Evolutionary conservation across 768 basidiomycete genomes (phyloP).

Genomic region (Harrya chromipes): DNA sequence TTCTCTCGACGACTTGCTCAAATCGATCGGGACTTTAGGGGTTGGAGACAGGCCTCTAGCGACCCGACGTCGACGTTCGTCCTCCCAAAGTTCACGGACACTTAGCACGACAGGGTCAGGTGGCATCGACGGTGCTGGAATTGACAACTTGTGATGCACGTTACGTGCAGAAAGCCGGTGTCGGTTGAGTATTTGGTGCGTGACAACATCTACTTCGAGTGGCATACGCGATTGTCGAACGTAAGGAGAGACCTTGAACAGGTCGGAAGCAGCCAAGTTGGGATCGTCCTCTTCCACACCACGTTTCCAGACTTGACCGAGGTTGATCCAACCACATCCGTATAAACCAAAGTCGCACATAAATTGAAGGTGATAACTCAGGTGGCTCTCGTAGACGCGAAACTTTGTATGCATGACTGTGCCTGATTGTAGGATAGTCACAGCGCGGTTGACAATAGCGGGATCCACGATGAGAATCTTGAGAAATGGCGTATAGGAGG

Average conservation of each 20-base stretch:
- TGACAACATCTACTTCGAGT: conserved; percentile 81
- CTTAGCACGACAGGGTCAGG: conserved; percentile 78
- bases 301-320: conserved; percentile 64
- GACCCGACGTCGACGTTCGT: conserved; percentile 76
- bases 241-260: conserved; percentile 53
- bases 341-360: conserved; percentile 94
- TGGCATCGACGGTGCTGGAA: conserved; percentile 51
- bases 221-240: conserved; percentile 63
- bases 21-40: conserved; percentile 68
- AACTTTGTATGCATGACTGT: conserved; percentile 79
- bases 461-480: conserved; percentile 82
- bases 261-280: conserved; percentile 6
- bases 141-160: conserved; percentile 59
- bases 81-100: conserved; percentile 95
- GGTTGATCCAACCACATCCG: conserved; percentile 87
- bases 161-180: conserved; percentile 58
- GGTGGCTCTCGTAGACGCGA: conserved; percentile 84
- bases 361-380: conserved; percentile 87
- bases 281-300: conserved; percentile 31
- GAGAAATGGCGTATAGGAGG: conserved; percentile 81
- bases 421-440: conserved; percentile 77
- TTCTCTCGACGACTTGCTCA: conserved; percentile 59
- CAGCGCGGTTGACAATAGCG: conserved; percentile 58
- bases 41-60: conserved; percentile 68
- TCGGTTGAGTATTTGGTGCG: conserved; percentile 88